A percentile compares a stretch with the other conserved stretches of the same genome.
Evolutionary conservation across 495 filamentous ascomycete species (phyloP).

Genomic region (Penicillium samsonianum): DNA sequence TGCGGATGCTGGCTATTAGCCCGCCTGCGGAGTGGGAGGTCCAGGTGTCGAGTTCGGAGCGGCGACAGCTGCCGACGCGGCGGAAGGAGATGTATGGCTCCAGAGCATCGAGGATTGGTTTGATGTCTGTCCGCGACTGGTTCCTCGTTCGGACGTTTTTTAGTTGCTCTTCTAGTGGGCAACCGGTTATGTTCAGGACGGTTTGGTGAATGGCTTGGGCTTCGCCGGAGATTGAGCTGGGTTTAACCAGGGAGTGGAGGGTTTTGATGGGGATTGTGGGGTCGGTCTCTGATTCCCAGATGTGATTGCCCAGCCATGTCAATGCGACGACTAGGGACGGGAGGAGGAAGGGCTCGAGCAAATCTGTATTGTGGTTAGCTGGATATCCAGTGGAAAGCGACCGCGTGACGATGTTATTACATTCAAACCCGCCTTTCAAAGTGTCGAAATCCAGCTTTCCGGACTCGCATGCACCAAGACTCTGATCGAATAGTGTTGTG

Average conservation of each 20-base stretch:
- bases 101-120: slow-evolving; percentile 69
- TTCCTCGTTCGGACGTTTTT: slow-evolving; percentile 69
- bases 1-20: slow-evolving; percentile 60
- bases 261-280: slow-evolving; percentile 67
- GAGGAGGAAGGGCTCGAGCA: slow-evolving; percentile 86
- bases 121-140: slow-evolving; percentile 67
- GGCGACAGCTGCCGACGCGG: slow-evolving; percentile 62
- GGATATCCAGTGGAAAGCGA: neutral
- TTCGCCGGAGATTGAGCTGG: slow-evolving; percentile 76
- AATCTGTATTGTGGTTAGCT: slow-evolving; percentile 49
- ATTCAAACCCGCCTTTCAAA: slow-evolving; percentile 87
- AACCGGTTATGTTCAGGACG: slow-evolving; percentile 79
- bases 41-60: slow-evolving; percentile 79
- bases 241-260: slow-evolving; percentile 72
- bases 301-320: slow-evolving; percentile 74
- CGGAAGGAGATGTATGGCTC: slow-evolving; percentile 68
- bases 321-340: slow-evolving; percentile 83
- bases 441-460: slow-evolving; percentile 73
- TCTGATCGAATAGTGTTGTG: slow-evolving; percentile 84
- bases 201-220: slow-evolving; percentile 78
- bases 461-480: slow-evolving; percentile 70
- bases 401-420: slow-evolving; percentile 48
- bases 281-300: slow-evolving; percentile 69
- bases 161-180: slow-evolving; percentile 73
- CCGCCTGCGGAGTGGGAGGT: slow-evolving; percentile 61